Percentiles rank a stretch among this genome's conserved stretches.
phyloP scores from a whole-genome alignment of 345 rosid species.

The Cochlearia excelsa region DNA sequence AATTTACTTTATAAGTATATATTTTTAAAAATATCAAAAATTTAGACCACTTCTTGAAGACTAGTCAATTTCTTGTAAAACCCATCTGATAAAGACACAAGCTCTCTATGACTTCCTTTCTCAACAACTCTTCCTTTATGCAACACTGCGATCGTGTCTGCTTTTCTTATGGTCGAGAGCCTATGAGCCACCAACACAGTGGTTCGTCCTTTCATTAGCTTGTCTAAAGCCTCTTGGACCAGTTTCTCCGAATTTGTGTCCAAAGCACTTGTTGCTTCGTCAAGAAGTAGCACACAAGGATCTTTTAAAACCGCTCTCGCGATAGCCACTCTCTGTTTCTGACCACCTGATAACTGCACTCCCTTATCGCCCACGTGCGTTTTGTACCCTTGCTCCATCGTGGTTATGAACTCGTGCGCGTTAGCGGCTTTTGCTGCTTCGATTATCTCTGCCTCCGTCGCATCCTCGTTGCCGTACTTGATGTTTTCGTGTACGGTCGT shows the following conservation, averaged over 20 bases:
- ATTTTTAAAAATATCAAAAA: too few species aligned
- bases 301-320: constrained; percentile 74
- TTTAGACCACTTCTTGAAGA: constrained; percentile 43
- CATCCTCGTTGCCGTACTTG: constrained; percentile 60
- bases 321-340: constrained; percentile 83
- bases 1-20: too few species aligned
- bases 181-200: constrained; percentile 79
- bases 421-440: constrained; percentile 71
- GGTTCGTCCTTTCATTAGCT: constrained; percentile 69
- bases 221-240: constrained; percentile 77
- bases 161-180: constrained; percentile 60
- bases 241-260: constrained; percentile 65
- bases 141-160: constrained; percentile 59
- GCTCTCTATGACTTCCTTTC: constrained; percentile 68
- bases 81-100: constrained; percentile 43
- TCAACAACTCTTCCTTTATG: constrained; percentile 63
- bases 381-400: constrained; percentile 69
- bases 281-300: constrained; percentile 73
- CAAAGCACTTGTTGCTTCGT: constrained; percentile 85
- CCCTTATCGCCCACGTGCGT: constrained; percentile 80
- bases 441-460: constrained; percentile 68
- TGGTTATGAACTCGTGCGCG: constrained; percentile 74
- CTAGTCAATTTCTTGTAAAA: constrained; percentile 56
- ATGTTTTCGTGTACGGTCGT: constrained; percentile 71
- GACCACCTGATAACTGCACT: constrained; percentile 80